Base-by-base conservation (phyloP, 805 yeast species). In the Monosporozyma servazzii region DNA sequence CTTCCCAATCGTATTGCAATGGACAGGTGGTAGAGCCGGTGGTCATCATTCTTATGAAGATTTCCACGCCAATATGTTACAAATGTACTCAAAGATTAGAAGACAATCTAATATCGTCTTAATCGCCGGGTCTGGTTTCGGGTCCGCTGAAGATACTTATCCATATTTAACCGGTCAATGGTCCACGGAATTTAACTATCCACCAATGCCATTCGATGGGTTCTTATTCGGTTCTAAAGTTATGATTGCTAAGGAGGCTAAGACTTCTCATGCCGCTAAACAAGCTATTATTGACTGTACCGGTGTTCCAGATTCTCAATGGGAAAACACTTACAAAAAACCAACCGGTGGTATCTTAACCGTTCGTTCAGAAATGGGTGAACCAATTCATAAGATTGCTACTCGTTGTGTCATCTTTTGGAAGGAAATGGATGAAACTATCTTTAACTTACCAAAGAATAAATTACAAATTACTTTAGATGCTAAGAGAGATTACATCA, bases 21-120 rank as follows among this genome's bases (percentile, higher is more conserved):
- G 99, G 99, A 93, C 99, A 54, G 99, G 98, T 79, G 99, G 99
- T 72, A 90, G 99, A 80, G 99, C 97, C 75, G 99, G 99, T 80
- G 99, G 99, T 67, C 99, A 93, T 71, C 99, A 93, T 72, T 91
- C 98, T 48, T 93, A 82, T 66, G 99, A 93, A 78, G 99, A 93
- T 75, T 89, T 91, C 93, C 99, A 93, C 72, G 91, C 90, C 67
- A 98, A 99, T 60, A 80, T 93, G 59, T 75, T 93, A 66, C 96
- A 88, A 71, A 93, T 93, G 91, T 93, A 93, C 73, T 76, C 96
- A 59, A 85, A 86, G 76, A 86, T 93, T 64, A 86, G 99, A 79
- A 85, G 88, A 73, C 84, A 89, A 64, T 66, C 87, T 47, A 93
- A 93, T 76, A 88, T 93, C 61, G 77, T 90, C 51, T 77, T 93